phyloP scores from a whole-genome alignment of 371 early-diverging fungal species.

The Phascolomyces articulosus region DNA sequence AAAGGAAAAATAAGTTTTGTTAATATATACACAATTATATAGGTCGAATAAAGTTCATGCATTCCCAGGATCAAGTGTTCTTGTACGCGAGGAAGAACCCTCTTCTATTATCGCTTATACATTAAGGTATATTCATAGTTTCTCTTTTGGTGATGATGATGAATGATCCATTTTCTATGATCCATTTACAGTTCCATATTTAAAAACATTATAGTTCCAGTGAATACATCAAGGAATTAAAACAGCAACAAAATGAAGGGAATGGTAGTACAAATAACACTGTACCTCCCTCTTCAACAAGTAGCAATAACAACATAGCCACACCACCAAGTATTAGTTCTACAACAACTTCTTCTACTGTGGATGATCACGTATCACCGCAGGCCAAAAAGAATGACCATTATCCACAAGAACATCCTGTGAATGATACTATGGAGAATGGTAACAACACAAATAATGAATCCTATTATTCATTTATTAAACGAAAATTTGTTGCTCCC shows the following conservation, averaged over 20 bases:
- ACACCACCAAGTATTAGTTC: too few relatives aligned
- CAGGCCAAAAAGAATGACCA: background rate
- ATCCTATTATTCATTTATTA: constrained; percentile 34
- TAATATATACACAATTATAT: background rate
- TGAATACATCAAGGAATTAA: constrained; percentile 19
- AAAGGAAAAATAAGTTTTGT: background rate
- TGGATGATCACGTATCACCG: too few relatives aligned
- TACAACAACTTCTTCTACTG: too few relatives aligned
- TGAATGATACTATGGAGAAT: background rate
- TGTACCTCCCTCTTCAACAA: too few relatives aligned
- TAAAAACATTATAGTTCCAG: constrained; percentile 9
- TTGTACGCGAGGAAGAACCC: constrained; percentile 92
- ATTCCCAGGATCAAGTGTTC: constrained; percentile 80
- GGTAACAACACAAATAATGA: too few relatives aligned
- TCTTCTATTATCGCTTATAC: constrained; percentile 91
- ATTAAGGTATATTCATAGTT: too few relatives aligned
- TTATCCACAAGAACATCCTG: background rate
- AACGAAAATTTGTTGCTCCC: constrained; percentile 37
- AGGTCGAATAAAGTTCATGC: constrained; percentile 63
- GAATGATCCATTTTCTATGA: too few relatives aligned
- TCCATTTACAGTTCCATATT: background rate
- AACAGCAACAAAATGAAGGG: background rate
- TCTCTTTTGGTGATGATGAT: too few relatives aligned
- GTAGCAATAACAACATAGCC: too few relatives aligned
- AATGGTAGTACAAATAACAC: too few relatives aligned